Evolutionary conservation across 306 rosid genomes (phyloP), one percentile per base, ranked within the genome.

Genomic region (Adenanthera pavonina): DNA sequence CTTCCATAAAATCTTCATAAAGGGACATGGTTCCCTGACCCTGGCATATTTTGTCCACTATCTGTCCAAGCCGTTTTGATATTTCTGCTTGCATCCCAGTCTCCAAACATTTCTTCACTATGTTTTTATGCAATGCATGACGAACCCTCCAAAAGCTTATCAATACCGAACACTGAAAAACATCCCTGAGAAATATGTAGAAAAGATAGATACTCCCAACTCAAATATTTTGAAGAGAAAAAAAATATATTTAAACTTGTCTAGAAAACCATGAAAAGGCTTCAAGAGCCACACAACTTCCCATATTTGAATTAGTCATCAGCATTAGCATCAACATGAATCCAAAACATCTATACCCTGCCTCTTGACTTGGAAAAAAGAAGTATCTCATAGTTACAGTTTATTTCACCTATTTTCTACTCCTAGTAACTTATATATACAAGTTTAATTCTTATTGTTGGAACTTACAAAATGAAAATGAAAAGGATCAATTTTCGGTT

Each of bases 91-190:
- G 97, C 90, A 82, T 90, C 64, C 56, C 90, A 83, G 81, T 85
- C 69, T 87, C 88, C 78, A 59, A 76, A 83, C 87, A 84, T 85
- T 87, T 89, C 81, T 87, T 90, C 81, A 89, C 65, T 70, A 95
- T 57, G 86, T 87, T 92, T 76, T 93, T 95, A 86, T 95, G 94
- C 97, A 97, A 91, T 54, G 86, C 84, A 86, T 95, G 95, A 36
- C 95, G 91, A 69, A 92, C 89, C 48, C 95, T 87, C 97, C 98
- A 92, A 76, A 92, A 88, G 87, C 92, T 85, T 79, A 95, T 73
- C 86, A 95, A 72, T 44, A 90, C 90, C 0, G 95, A 89, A 83
- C 97, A 95, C 81, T 89, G 95, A 81, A 92, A 92, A 64, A 95
- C 94, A 75, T 95, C 99, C 95, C 99, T 93, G 92, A 80, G 73